Percentiles rank a stretch among this genome's conserved stretches.
Conservation (phyloP, 1,284 basidiomycete species). For the Microbotryomycetes sp. region DNA sequence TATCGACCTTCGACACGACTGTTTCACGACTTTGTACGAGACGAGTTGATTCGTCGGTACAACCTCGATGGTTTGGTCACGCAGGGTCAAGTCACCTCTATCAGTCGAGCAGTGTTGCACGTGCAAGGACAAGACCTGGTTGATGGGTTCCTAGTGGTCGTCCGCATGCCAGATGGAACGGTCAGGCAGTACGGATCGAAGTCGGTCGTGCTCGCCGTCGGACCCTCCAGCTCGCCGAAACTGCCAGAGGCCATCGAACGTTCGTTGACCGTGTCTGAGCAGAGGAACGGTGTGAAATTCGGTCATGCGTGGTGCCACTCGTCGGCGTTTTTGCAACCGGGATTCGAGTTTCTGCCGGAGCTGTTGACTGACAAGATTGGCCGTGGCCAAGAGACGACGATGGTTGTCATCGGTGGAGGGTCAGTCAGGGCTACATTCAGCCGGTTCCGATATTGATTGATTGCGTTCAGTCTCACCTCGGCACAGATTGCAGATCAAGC, state of each 20-base stretch:
- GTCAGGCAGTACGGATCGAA: slow-evolving; percentile 9
- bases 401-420: slow-evolving; percentile 43
- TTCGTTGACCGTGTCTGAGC: not conserved
- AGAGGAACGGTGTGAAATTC: not conserved
- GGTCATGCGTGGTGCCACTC: slow-evolving; percentile 42
- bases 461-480: slow-evolving; percentile 38
- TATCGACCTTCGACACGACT: slow-evolving; percentile 38
- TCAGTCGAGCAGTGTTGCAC: slow-evolving; percentile 17
- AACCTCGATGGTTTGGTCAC: slow-evolving; percentile 20
- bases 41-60: slow-evolving; percentile 36
- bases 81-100: slow-evolving; percentile 20
- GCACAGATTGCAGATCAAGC: slow-evolving; percentile 42
- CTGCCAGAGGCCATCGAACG: slow-evolving; percentile 31
- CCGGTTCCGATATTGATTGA: not conserved
- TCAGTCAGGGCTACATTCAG: too few relatives aligned
- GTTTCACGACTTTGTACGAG: slow-evolving; percentile 37
- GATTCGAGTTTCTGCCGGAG: slow-evolving; percentile 25
- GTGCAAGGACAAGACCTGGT: slow-evolving; percentile 7
- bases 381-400: slow-evolving; percentile 10
- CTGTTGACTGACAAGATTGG: slow-evolving; percentile 5
- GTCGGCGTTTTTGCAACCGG: slow-evolving; percentile 34
- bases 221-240: slow-evolving; percentile 37
- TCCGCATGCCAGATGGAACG: slow-evolving; percentile 6
- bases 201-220: slow-evolving; percentile 39
- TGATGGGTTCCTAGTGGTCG: slow-evolving; percentile 16